Evolutionary conservation across 164 flowering plant genomes (phyloP), one percentile per base, ranked within the genome.

Genomic region (Vitis labrusca): DNA sequence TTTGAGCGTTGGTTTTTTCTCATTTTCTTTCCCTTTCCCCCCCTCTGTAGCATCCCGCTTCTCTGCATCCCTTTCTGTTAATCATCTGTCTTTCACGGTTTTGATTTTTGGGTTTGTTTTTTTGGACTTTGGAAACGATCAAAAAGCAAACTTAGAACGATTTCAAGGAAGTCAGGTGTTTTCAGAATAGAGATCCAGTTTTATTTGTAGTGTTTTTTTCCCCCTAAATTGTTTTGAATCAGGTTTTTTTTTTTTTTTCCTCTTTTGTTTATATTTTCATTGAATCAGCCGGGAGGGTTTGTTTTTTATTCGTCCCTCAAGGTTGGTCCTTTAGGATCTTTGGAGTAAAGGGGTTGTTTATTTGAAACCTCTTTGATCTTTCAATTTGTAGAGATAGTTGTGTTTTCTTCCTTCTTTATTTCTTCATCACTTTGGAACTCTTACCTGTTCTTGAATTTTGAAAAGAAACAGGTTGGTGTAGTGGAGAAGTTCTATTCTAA

Each of bases 141-240:
- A 63, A 71, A 67, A 84, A 78, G 78, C 84, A 79, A 85, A 80
- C 85, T 82, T 79, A 64, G 71, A 61, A 65, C 60, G 59, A 44
- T 73, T 80, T 72, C 59, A 49, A 27, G 71, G 75, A 80, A 77
- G 83, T 72, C 85, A 80, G 87, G 84, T 83, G 83, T 79, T 84
- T 87, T 81, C 89, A 82, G 88, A 82, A 82, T 74, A 77, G 86
- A 86, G 89, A 82, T 86, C 85, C 85, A 81, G 80, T 72, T 68
- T 61, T 73, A 72, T 76, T 48, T 5, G 12, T 60, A 19, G 53
- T 66, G 63, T 56, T 54, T 65, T 27, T 50, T 54, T 37, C 11
- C 66, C 49, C 13, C 10, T 32, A 19, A 16, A 60, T 30, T 65
- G 32, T 74, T 63, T 61, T 50, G 19, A 16, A 3, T 16, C 51